These are phyloP conservation scores for Holtermanniella nyarrowii DNA, from an alignment of 768 basidiomycete species.

Conservation along the genomic window DNA sequence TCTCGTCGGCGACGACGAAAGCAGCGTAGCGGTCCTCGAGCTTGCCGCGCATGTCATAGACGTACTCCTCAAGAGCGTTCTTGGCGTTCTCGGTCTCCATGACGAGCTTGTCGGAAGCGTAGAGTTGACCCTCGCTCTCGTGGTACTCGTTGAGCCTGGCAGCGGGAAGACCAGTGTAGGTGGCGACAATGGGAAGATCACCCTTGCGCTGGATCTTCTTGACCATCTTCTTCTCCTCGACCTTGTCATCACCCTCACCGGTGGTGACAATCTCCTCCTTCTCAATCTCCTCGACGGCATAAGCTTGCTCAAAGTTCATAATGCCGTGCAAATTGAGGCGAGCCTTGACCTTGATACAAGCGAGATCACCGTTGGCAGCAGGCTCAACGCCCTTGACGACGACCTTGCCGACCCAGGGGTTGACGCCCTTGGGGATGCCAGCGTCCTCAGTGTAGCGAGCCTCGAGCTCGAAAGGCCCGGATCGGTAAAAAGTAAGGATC, in stretches of 20 bases:
- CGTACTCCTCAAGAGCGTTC: constrained; percentile 97
- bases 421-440: constrained; percentile 62
- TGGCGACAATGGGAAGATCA: constrained; percentile 62
- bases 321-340: constrained; percentile 77
- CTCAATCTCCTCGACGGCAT: constrained; percentile 61
- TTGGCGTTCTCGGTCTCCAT: constrained; percentile 97
- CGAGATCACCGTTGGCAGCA: constrained; percentile 58
- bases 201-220: constrained; percentile 77
- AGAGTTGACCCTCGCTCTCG: constrained; percentile 82
- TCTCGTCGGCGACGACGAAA: constrained; percentile 67
- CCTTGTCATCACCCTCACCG: constrained; percentile 47
- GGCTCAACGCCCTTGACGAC: constrained; percentile 67
- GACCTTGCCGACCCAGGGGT: constrained; percentile 76
- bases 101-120: constrained; percentile 85
- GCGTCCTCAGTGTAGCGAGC: constrained; percentile 62
- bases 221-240: constrained; percentile 57
- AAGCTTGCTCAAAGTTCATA: constrained; percentile 73
- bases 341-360: constrained; percentile 82
- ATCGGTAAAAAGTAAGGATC: constrained; percentile 87
- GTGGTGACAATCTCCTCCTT: constrained; percentile 69
- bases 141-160: constrained; percentile 54
- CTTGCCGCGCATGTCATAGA: constrained; percentile 88
- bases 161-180: constrained; percentile 57
- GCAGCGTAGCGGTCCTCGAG: constrained; percentile 75
- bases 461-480: constrained; percentile 76